phyloP scores from a whole-genome alignment of 805 yeast genomes.

The Kodamaea nitidulidarum region DNA sequence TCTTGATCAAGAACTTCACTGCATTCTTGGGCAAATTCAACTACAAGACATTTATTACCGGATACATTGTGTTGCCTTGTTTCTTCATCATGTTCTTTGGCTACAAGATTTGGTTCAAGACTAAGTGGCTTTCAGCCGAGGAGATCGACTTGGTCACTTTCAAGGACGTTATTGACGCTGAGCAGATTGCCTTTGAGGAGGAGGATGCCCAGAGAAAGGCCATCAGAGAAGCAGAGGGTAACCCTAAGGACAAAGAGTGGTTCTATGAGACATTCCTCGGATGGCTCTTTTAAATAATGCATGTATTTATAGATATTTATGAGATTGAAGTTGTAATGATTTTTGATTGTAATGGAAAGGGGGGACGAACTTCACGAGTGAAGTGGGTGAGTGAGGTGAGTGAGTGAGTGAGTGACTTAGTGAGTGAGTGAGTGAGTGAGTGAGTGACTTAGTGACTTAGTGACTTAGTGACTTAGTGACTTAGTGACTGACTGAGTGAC shows the following conservation, averaged over 20 bases:
- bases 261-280: constrained; percentile 47
- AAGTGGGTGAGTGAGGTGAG: too few relatives aligned
- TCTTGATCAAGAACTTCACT: constrained; percentile 66
- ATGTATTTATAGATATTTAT: not conserved
- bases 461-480: too few relatives aligned
- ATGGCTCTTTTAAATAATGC: constrained; percentile 38
- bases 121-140: constrained; percentile 45
- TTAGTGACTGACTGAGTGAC: too few relatives aligned
- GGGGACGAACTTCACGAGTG: too few relatives aligned
- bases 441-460: too few relatives aligned
- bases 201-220: constrained; percentile 23
- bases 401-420: too few relatives aligned
- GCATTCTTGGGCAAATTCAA: constrained; percentile 63
- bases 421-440: too few relatives aligned
- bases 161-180: constrained; percentile 51
- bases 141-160: constrained; percentile 61
- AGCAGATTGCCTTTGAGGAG: constrained; percentile 27
- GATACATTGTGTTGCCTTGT: constrained; percentile 72
- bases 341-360: too few relatives aligned
- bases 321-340: too few relatives aligned
- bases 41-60: constrained; percentile 68
- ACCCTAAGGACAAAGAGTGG: constrained; percentile 43
- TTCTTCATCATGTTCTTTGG: constrained; percentile 53
- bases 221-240: constrained; percentile 35
- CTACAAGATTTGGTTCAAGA: constrained; percentile 53